Evolutionary conservation across 2,329 filamentous ascomycete species (phyloP).

Genomic region (Thielaviopsis musarum): DNA sequence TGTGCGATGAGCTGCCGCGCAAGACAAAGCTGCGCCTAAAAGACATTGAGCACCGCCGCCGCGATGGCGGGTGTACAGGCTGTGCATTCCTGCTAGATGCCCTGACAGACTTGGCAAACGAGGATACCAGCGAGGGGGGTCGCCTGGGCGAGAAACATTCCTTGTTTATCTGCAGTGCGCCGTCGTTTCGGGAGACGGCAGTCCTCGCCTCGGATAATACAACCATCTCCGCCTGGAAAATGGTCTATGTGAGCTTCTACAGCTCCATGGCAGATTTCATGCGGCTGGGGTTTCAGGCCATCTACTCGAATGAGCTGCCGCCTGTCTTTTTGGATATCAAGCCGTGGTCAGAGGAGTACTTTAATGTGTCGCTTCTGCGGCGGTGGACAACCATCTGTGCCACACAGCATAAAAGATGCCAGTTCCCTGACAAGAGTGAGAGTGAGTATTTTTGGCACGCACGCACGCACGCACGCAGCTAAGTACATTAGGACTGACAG

Average conservation of each 20-base stretch:
- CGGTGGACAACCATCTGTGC: neutral
- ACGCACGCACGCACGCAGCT: no score
- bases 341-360: slow-evolving; percentile 2
- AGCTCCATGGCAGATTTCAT: neutral
- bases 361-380: neutral
- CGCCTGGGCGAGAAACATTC: no score
- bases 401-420: neutral
- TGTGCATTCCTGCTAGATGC: neutral
- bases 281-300: neutral
- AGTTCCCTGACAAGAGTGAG: neutral
- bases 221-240: neutral
- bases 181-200: neutral
- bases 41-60: neutral
- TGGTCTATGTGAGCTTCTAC: neutral
- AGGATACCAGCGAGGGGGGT: neutral
- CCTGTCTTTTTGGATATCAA: neutral
- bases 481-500: neutral
- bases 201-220: neutral
- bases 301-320: neutral
- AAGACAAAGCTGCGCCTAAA: neutral
- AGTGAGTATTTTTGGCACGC: no score
- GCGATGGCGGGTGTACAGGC: neutral
- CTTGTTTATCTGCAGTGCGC: no score
- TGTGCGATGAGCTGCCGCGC: neutral
- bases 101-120: neutral